Conservation (phyloP, 1,139 yeast species). For the Geotrichum klebahnii region DNA sequence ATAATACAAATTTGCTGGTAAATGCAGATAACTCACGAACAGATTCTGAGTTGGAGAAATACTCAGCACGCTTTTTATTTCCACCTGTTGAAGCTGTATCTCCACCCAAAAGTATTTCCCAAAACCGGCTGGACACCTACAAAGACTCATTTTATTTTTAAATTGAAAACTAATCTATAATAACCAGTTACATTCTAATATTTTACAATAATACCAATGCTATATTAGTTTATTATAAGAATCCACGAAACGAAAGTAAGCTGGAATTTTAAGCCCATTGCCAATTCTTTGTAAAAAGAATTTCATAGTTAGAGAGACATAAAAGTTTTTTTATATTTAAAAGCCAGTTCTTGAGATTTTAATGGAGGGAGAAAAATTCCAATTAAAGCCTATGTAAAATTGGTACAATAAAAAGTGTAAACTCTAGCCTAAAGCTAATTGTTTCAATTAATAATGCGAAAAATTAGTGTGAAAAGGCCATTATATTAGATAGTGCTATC, state of each 20-base stretch:
- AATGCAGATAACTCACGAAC: background rate
- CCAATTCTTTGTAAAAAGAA: too few species aligned
- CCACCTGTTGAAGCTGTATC: background rate
- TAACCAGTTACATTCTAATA: background rate
- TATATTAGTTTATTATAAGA: too few species aligned
- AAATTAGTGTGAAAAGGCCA: background rate
- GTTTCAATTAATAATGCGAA: background rate
- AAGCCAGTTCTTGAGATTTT: too few species aligned
- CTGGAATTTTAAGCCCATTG: too few species aligned
- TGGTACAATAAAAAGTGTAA: too few species aligned
- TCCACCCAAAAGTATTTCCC: background rate
- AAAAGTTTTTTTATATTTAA: too few species aligned
- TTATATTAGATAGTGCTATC: background rate
- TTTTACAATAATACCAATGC: too few species aligned
- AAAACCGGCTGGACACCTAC: background rate
- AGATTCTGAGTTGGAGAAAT: background rate
- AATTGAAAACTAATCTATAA: background rate
- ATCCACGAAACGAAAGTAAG: too few species aligned
- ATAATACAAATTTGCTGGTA: too few species aligned
- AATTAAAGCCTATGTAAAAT: too few species aligned
- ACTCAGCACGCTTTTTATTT: background rate
- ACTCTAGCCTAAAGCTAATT: too few species aligned
- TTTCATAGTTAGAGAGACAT: too few species aligned
- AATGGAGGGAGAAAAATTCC: background rate
- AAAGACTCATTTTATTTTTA: background rate